phyloP scores from a whole-genome alignment of 768 basidiomycete genomes.

The Serendipita indica region DNA sequence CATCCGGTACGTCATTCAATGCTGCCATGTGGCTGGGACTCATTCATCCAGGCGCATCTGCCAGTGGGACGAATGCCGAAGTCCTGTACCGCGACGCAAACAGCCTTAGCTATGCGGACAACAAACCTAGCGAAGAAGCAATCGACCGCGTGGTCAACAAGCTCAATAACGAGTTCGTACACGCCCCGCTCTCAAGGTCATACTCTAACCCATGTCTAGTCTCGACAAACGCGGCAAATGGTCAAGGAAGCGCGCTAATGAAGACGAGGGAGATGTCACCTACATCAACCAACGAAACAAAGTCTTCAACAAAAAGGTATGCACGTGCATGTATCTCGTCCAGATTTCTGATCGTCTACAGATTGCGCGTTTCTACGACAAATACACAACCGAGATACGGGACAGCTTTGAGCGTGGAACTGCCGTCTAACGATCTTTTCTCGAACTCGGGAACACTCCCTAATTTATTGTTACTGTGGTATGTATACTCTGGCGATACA shows the following conservation, averaged over 20 bases:
- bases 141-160: conserved; percentile 85
- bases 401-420: conserved; percentile 97
- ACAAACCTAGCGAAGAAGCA: conserved; percentile 88
- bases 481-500: not conserved
- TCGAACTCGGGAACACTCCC: not conserved
- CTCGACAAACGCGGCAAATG: conserved; percentile 84
- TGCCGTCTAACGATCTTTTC: conserved; percentile 42
- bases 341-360: conserved; percentile 20
- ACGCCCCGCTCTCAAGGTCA: not conserved
- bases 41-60: conserved; percentile 15
- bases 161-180: conserved; percentile 84
- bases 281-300: conserved; percentile 99
- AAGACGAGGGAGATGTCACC: conserved; percentile 90
- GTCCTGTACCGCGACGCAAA: conserved; percentile 88
- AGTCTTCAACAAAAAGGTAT: conserved; percentile 96
- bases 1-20: conserved; percentile 9
- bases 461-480: conserved; percentile 4
- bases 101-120: conserved; percentile 84
- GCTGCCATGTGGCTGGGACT: no score
- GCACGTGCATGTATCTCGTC: conserved; percentile 13
- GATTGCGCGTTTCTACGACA: conserved; percentile 93
- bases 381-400: conserved; percentile 90
- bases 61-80: conserved; percentile 43
- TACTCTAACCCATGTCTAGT: conserved; percentile 26
- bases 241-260: conserved; percentile 77